Evolutionary conservation across 345 rosid species (phyloP).

Genomic region (Sisymbrium irio): DNA sequence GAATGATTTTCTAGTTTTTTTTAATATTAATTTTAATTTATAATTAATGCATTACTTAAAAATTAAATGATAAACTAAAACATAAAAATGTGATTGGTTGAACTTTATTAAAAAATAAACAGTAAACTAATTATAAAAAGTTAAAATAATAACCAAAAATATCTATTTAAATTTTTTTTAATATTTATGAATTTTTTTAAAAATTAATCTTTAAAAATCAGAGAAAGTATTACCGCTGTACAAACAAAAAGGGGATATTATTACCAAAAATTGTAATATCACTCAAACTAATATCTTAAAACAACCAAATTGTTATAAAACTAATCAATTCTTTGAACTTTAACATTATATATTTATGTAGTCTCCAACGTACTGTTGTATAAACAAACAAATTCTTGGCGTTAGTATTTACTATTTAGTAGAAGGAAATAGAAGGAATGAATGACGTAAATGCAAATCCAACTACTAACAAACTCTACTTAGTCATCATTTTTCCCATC

Average conservation of each 20-base stretch:
- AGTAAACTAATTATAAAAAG: too few species aligned
- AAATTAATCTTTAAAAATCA: too few species aligned
- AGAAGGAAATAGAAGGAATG: not conserved
- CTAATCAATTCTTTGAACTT: not conserved
- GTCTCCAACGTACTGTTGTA: not conserved
- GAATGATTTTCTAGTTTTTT: too few species aligned
- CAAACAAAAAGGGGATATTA: not conserved
- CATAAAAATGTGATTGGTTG: too few species aligned
- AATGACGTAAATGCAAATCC: conserved; percentile 15
- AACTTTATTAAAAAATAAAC: too few species aligned
- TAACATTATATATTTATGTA: not conserved
- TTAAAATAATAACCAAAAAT: too few species aligned
- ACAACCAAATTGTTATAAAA: not conserved
- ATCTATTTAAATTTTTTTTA: too few species aligned
- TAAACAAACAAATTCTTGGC: not conserved
- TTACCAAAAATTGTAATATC: not conserved
- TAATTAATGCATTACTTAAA: too few species aligned
- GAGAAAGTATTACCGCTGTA: not conserved
- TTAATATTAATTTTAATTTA: too few species aligned
- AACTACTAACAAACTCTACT: conserved; percentile 22
- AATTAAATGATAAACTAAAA: too few species aligned
- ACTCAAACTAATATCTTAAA: not conserved
- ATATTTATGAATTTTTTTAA: too few species aligned
- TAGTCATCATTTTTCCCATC: not conserved
- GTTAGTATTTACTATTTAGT: not conserved